phyloP scores from a whole-genome alignment of 371 early-diverging fungal genomes.

The Syncephalastrum racemosum region DNA sequence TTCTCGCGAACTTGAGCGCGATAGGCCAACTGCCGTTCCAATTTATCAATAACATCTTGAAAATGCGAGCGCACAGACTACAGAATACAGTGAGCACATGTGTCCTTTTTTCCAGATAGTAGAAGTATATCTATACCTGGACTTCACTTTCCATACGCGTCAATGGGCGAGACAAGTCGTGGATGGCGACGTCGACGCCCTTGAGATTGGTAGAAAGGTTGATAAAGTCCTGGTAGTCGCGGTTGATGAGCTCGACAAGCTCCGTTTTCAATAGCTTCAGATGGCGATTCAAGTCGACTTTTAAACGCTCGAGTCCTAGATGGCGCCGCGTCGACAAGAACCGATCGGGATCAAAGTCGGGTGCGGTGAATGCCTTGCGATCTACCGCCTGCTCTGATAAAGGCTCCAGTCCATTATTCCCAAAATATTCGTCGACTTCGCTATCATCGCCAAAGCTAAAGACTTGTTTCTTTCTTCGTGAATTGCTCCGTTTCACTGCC shows the following conservation, averaged over 20 bases:
- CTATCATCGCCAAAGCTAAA: constrained; percentile 44
- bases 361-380: constrained; percentile 49
- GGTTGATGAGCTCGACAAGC: constrained; percentile 79
- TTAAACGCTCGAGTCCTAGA: constrained; percentile 66
- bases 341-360: constrained; percentile 57
- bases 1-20: constrained; percentile 67
- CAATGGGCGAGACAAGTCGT: constrained; percentile 59
- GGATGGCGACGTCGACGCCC: constrained; percentile 74
- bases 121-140: constrained; percentile 38
- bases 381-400: constrained; percentile 49
- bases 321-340: constrained; percentile 69
- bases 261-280: constrained; percentile 66
- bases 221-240: constrained; percentile 82
- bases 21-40: constrained; percentile 61
- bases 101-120: not conserved
- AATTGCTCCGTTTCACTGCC: constrained; percentile 3
- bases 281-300: constrained; percentile 62
- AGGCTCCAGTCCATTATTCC: constrained; percentile 27
- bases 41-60: constrained; percentile 51
- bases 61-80: constrained; percentile 53
- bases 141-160: constrained; percentile 58
- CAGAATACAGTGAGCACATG: not conserved
- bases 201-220: constrained; percentile 77
- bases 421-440: constrained; percentile 25
- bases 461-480: constrained; percentile 20